Conservation (phyloP, 805 yeast species). For the Spathaspora hagerdaliae region DNA sequence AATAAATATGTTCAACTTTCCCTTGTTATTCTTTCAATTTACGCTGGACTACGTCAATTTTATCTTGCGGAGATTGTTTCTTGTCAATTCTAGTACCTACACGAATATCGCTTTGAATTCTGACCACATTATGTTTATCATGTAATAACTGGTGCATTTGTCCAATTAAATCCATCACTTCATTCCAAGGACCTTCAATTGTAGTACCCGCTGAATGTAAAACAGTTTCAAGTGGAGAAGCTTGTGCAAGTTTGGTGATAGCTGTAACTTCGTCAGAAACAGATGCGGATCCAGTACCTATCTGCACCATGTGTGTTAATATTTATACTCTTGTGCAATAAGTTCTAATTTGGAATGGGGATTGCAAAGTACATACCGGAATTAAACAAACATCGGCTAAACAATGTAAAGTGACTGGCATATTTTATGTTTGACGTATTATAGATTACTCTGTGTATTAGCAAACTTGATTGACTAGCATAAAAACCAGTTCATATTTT, state of each 20-base stretch:
- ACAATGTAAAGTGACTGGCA: conserved; percentile 51
- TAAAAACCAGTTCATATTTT: too few relatives aligned
- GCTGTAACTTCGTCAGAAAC: conserved; percentile 77
- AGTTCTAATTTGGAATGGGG: background rate
- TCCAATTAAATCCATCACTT: conserved; percentile 77
- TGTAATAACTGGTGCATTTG: conserved; percentile 72
- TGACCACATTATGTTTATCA: conserved; percentile 56
- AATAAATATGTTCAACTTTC: too few relatives aligned
- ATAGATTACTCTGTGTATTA: too few relatives aligned
- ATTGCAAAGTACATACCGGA: conserved; percentile 37
- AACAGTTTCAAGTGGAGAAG: conserved; percentile 59
- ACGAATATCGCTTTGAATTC: conserved; percentile 83
- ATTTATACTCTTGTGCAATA: conserved; percentile 4
- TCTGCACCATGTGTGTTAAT: conserved; percentile 27
- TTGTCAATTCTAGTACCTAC: conserved; percentile 84
- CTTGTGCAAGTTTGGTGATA: conserved; percentile 60
- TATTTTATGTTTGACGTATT: background rate
- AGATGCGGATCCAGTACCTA: conserved; percentile 76
- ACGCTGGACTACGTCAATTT: conserved; percentile 58
- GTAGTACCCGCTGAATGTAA: conserved; percentile 93
- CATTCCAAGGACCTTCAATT: conserved; percentile 89
- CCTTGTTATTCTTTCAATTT: conserved; percentile 28
- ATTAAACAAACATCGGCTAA: conserved; percentile 83
- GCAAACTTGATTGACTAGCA: too few relatives aligned
- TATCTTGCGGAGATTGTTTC: conserved; percentile 66